These are phyloP conservation scores for Crucibulum parvulum DNA, from an alignment of 1,284 basidiomycete species.

Conservation along the genomic window DNA sequence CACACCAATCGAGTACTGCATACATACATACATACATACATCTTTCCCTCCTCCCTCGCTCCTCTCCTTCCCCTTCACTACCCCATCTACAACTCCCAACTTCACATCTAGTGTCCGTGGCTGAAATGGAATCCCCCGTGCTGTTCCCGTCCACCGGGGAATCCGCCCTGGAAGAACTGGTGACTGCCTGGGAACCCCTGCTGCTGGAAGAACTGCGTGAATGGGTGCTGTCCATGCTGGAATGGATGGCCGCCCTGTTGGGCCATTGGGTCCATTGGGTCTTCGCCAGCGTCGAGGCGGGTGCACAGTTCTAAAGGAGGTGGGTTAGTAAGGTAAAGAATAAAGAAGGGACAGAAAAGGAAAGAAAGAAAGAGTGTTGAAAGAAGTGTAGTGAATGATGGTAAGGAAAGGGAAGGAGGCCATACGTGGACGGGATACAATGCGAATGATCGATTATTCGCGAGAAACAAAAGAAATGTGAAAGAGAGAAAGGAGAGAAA, in stretches of 20 bases:
- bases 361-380: neutral
- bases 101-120: no score
- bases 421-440: neutral
- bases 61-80: no score
- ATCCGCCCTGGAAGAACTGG: conserved; percentile 70
- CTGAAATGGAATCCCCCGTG: conserved; percentile 40
- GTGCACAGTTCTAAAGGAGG: conserved; percentile 71
- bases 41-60: no score
- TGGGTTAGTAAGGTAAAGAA: no score
- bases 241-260: conserved; percentile 58
- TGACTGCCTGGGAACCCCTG: conserved; percentile 24
- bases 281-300: conserved; percentile 94
- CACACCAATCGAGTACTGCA: no score
- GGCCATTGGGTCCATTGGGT: conserved; percentile 90
- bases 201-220: conserved; percentile 77
- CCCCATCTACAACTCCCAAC: no score
- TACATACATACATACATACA: no score
- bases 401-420: neutral
- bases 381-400: neutral
- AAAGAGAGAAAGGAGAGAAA: conserved; percentile 6
- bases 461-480: neutral
- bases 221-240: conserved; percentile 63
- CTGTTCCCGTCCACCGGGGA: conserved; percentile 21
- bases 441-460: no score
- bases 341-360: no score